These are phyloP conservation scores for Hypoxylon intermedium DNA, from an alignment of 495 filamentous ascomycete genomes.

Conservation along the genomic window DNA sequence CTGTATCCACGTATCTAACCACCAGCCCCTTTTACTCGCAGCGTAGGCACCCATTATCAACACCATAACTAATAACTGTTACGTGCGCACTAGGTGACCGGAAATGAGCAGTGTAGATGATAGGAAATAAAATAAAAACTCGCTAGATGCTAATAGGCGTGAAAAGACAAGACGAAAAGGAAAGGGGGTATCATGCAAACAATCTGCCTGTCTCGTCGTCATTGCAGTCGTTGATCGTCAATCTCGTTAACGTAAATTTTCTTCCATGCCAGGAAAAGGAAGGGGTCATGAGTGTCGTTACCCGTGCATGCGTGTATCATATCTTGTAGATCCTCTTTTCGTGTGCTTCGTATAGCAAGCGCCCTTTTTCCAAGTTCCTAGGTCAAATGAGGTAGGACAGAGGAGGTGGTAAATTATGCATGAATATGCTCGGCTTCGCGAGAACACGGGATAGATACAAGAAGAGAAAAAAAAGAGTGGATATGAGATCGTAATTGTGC, in stretches of 20 bases:
- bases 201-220: slow-evolving; percentile 28
- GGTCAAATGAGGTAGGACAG: background rate
- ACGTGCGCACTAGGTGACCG: background rate
- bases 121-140: slow-evolving; percentile 12
- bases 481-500: too few species aligned
- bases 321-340: background rate
- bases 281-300: background rate
- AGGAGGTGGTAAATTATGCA: background rate
- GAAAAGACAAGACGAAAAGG: background rate
- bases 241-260: slow-evolving; percentile 10
- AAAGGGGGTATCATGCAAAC: slow-evolving; percentile 29
- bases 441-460: background rate
- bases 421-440: background rate
- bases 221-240: slow-evolving; percentile 17
- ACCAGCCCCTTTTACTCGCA: background rate
- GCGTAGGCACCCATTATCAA: background rate
- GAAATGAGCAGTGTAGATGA: background rate
- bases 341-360: background rate
- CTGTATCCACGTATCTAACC: too few species aligned
- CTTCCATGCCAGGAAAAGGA: background rate
- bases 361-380: background rate
- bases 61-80: background rate
- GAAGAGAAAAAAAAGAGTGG: background rate
- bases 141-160: slow-evolving; percentile 19
- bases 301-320: background rate